Evolutionary conservation across 1,284 basidiomycete species (phyloP).

Genomic region (Austroboletus olivaceoglutinosus): DNA sequence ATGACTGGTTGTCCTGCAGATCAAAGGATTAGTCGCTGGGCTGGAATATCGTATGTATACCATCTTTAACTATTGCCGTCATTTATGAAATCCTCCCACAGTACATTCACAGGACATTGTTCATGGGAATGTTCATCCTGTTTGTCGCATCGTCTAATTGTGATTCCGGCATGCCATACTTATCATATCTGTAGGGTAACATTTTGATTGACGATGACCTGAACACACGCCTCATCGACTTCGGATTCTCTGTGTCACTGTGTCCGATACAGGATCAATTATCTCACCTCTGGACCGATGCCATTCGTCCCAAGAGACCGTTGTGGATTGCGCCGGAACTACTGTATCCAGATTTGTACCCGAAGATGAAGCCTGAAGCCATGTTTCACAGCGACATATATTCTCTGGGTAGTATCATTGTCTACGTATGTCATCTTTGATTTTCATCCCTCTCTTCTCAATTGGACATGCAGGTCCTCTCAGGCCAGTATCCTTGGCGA

Average conservation of each 20-base stretch:
- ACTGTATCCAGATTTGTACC: background rate
- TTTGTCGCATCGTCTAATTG: background rate
- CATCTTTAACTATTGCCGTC: too few species aligned
- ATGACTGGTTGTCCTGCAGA: background rate
- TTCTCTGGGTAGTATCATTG: slow-evolving; percentile 9
- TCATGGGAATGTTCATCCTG: slow-evolving; percentile 2
- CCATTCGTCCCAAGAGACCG: background rate
- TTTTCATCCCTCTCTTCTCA: background rate
- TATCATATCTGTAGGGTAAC: slow-evolving; percentile 1
- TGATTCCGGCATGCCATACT: background rate
- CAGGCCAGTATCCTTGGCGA: slow-evolving; percentile 1
- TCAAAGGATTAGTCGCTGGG: slow-evolving; percentile 1
- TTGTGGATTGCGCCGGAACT: background rate
- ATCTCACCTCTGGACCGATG: background rate
- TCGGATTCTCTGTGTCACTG: background rate
- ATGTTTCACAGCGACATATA: slow-evolving; percentile 7
- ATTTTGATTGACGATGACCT: background rate
- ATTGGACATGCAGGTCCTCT: slow-evolving; percentile 2
- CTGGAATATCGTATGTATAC: slow-evolving; percentile 5
- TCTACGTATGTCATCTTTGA: background rate
- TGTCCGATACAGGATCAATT: background rate
- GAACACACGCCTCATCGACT: background rate
- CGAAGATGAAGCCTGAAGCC: background rate
- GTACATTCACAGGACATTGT: slow-evolving; percentile 5
- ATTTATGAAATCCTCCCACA: background rate